Percentiles rank a stretch among this genome's conserved stretches.
Evolutionary conservation across 495 filamentous ascomycete species (phyloP).

Genomic region (Glarea lozoyensis): DNA sequence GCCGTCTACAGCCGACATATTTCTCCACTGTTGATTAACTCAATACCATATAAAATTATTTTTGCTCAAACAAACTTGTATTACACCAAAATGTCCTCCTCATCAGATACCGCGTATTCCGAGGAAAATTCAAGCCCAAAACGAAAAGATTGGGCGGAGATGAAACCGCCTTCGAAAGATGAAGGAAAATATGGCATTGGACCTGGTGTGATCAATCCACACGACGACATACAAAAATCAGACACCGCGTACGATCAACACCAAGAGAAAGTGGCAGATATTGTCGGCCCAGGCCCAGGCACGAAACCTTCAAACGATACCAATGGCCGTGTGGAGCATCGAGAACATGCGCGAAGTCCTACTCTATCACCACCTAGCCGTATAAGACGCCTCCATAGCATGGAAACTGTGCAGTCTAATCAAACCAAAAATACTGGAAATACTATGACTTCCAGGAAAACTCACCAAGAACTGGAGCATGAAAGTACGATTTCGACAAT

Average conservation of each 20-base stretch:
- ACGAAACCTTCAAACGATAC: conserved; percentile 1
- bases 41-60: background rate
- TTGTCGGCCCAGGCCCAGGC: conserved; percentile 7
- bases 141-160: conserved; percentile 4
- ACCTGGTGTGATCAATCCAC: conserved; percentile 8
- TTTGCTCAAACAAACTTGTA: background rate
- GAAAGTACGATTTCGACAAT: conserved; percentile 10
- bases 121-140: conserved; percentile 4
- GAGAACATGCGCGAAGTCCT: conserved; percentile 5
- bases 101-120: conserved; percentile 2
- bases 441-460: background rate
- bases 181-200: conserved; percentile 5
- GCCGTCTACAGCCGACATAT: background rate
- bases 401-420: background rate
- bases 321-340: conserved; percentile 8
- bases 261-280: conserved; percentile 4
- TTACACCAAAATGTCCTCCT: conserved; percentile 5
- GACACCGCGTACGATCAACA: conserved; percentile 4
- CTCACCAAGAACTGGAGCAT: conserved; percentile 5
- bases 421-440: conserved; percentile 1
- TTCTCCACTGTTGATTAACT: background rate
- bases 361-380: background rate
- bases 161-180: conserved; percentile 1
- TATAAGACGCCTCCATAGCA: too few species aligned
- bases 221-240: conserved; percentile 11